phyloP scores from a whole-genome alignment of 2,329 filamentous ascomycete species.

The Fonsecaea nubica region DNA sequence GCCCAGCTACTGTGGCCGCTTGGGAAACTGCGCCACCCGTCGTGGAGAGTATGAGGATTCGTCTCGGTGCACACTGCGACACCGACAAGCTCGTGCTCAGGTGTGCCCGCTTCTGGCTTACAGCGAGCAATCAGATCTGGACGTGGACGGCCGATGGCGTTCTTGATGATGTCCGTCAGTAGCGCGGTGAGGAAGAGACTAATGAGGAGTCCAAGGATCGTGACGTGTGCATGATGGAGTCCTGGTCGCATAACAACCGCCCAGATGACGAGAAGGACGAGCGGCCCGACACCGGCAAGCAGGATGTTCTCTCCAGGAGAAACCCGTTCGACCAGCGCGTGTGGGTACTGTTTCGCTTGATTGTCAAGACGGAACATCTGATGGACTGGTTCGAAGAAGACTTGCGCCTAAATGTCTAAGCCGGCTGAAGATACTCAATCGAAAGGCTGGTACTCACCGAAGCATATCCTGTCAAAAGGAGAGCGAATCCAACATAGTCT shows the following conservation, averaged over 20 bases:
- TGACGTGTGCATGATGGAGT: constrained; percentile 82
- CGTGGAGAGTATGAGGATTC: constrained; percentile 63
- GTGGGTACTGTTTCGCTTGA: constrained; percentile 81
- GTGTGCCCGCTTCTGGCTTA: constrained; percentile 68
- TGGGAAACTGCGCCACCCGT: constrained; percentile 71
- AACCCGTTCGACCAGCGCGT: constrained; percentile 83
- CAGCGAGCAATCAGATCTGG: constrained; percentile 91
- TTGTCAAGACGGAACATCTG: constrained; percentile 93
- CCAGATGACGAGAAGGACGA: constrained; percentile 70
- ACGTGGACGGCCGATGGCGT: constrained; percentile 79
- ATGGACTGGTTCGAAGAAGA: constrained; percentile 83
- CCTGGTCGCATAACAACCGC: constrained; percentile 67
- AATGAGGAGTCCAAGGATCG: constrained; percentile 79
- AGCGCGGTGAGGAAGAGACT: constrained; percentile 78
- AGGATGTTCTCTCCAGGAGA: constrained; percentile 74
- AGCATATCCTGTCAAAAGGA: constrained; percentile 73
- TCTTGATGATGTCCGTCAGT: constrained; percentile 90
- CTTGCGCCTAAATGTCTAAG: constrained; percentile 64
- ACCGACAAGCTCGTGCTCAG: constrained; percentile 60
- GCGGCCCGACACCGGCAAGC: constrained; percentile 76
- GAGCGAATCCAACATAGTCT: constrained; percentile 80
- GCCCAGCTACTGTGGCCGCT: constrained; percentile 68
- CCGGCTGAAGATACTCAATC: background rate
- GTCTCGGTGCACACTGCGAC: constrained; percentile 58
- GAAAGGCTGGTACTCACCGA: constrained; percentile 22